Evolutionary conservation across 2,329 filamentous ascomycete genomes (phyloP).

Genomic region (Neopestalotiopsis clavispora): DNA sequence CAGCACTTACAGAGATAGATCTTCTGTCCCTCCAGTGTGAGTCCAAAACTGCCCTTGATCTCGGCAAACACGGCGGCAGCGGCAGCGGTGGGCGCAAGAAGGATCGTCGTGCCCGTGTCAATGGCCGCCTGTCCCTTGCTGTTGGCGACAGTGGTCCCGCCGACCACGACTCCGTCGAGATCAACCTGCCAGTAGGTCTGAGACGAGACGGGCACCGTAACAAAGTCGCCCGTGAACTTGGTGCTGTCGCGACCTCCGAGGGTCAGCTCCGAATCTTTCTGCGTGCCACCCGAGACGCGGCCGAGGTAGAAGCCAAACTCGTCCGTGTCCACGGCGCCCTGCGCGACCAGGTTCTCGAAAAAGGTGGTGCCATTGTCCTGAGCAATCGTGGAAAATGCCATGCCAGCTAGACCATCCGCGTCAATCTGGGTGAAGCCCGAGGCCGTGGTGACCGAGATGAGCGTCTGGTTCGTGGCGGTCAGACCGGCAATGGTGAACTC

Average conservation of each 20-base stretch:
- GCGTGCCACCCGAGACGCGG: slow-evolving; percentile 8
- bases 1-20: slow-evolving; percentile 2
- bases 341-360: slow-evolving; percentile 37
- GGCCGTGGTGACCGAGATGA: slow-evolving; percentile 35
- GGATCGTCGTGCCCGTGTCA: slow-evolving; percentile 14
- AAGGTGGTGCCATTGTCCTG: slow-evolving; percentile 35
- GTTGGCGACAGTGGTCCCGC: background rate
- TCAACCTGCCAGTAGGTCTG: slow-evolving; percentile 16
- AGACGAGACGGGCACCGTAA: slow-evolving; percentile 4
- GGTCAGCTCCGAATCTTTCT: slow-evolving; percentile 12
- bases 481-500: slow-evolving; percentile 25
- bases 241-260: slow-evolving; percentile 13
- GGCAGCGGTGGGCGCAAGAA: slow-evolving; percentile 9
- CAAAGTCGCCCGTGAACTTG: slow-evolving; percentile 13
- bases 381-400: slow-evolving; percentile 38
- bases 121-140: slow-evolving; percentile 9
- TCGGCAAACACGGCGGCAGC: background rate
- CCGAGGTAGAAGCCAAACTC: slow-evolving; percentile 39
- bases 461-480: slow-evolving; percentile 26
- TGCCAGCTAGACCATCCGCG: slow-evolving; percentile 41
- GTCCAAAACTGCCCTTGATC: slow-evolving; percentile 7
- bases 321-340: slow-evolving; percentile 34
- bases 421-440: slow-evolving; percentile 32
- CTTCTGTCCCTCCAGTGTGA: background rate
- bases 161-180: slow-evolving; percentile 11